Base-by-base conservation (phyloP, 2,329 filamentous ascomycete genomes). In the Coleophoma cylindrospora region DNA sequence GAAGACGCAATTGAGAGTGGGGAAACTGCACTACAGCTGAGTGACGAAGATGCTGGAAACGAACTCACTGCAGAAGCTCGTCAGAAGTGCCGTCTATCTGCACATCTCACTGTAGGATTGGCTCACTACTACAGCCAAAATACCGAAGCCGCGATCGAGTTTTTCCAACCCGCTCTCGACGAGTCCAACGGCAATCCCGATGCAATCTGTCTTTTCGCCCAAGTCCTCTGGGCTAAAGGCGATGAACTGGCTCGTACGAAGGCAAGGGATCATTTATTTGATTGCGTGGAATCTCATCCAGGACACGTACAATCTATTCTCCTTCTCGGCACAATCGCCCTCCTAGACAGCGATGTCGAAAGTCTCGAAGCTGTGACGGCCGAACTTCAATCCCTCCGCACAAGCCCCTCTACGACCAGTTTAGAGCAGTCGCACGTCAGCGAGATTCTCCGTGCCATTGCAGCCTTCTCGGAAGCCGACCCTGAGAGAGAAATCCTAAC, bases 221-320 rank as follows among this genome's bases (percentile, higher is more conserved):
- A 97, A 68, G 88, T 97, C 0, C 77, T 97, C 0, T 99, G 94
- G 92, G 91, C 91, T 0, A 90, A 89, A 56, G 91, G 89, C 9
- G 83, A 84, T 0, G 81, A 86, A 7, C 77, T 84, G 1, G 87
- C 91, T 49, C 82, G 86, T 43, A 81, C 85, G 45, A 83, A 87
- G 54, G 91, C 92, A 14, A 80, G 90, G 3, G 83, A 87, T 47
- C 81, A 89, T 55, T 76, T 99, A 1, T 92, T 96, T 61, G 84
- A 84, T 13, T 84, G 87, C 34, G 84, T 96, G 12, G 89, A 91
- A 59, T 77, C 74, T 46, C 72, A 87, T 45, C 81, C 89, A 0
- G 80, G 84, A 1, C 91, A 97, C 57, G 80, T 95, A 1, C 86
- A 85, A 54, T 86, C 90, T 0, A 81, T 95, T 1, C 79, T 91